These are phyloP conservation scores for Boletellus deceptivus DNA, from an alignment of 1,284 basidiomycete species.

Conservation along the genomic window DNA sequence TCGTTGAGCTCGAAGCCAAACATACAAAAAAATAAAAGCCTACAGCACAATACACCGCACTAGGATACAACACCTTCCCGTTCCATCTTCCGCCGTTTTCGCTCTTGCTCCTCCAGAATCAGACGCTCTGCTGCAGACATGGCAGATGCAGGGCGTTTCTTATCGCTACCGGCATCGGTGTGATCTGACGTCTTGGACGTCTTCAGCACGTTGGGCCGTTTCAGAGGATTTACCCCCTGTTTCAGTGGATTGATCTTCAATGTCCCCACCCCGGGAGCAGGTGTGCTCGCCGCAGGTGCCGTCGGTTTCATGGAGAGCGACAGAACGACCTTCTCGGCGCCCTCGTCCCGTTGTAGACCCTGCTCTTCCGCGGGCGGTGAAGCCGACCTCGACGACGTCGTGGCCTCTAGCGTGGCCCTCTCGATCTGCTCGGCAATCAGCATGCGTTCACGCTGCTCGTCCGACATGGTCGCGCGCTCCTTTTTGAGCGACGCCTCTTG, in stretches of 20 bases:
- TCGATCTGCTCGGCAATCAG: conserved; percentile 95
- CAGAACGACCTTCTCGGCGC: conserved; percentile 68
- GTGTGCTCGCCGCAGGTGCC: conserved; percentile 29
- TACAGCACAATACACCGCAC: conserved; percentile 10
- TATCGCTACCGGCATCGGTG: conserved; percentile 38
- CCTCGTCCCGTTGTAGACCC: conserved; percentile 73
- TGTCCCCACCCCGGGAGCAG: conserved; percentile 21
- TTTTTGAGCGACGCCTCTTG: conserved; percentile 90
- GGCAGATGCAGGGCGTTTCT: conserved; percentile 54
- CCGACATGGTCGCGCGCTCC: conserved; percentile 87
- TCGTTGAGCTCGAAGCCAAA: background rate
- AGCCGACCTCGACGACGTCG: conserved; percentile 35
- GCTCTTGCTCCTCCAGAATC: conserved; percentile 84
- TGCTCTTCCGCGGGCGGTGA: conserved; percentile 48
- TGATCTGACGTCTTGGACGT: conserved; percentile 32
- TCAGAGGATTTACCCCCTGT: conserved; percentile 49
- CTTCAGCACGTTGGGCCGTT: conserved; percentile 78
- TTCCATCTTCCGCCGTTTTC: conserved; percentile 73
- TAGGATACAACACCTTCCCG: conserved; percentile 40
- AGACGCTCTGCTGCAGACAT: conserved; percentile 83
- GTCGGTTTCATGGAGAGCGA: conserved; percentile 60
- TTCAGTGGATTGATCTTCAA: conserved; percentile 66
- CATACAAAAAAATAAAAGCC: background rate
- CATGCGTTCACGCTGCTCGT: conserved; percentile 91
- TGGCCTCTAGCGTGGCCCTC: conserved; percentile 61